Evolutionary conservation across 2,329 filamentous ascomycete species (phyloP).

Genomic region (Penicillium hordei): DNA sequence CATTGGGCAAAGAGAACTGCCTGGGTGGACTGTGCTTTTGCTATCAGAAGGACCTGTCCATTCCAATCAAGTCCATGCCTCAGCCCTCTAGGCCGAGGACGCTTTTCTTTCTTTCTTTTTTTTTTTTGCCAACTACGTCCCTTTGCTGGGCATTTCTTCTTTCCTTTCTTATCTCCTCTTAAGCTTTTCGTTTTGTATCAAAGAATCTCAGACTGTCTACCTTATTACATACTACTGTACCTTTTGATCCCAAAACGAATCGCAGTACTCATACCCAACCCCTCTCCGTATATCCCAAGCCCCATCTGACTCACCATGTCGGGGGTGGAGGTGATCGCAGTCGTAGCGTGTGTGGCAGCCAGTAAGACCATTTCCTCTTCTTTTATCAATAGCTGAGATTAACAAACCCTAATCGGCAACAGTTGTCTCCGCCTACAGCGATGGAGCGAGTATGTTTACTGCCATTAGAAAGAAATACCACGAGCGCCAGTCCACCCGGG

Average conservation of each 20-base stretch:
- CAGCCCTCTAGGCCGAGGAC: neutral
- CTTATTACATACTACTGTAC: neutral
- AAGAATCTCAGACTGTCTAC: neutral
- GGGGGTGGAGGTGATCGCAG: constrained; percentile 24
- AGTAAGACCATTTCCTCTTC: constrained; percentile 11
- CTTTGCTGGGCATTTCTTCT: neutral
- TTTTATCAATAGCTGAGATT: neutral
- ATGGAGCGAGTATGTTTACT: constrained; percentile 31
- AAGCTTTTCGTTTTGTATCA: neutral
- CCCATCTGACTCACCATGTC: constrained; percentile 12
- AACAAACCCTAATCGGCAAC: neutral
- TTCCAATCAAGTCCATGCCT: neutral
- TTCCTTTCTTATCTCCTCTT: neutral
- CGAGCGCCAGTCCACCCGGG: constrained; percentile 23
- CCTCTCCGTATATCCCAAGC: neutral
- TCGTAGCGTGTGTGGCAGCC: constrained; percentile 26
- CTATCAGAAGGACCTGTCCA: constrained; percentile 4
- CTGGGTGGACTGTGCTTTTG: constrained; percentile 5
- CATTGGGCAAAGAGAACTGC: neutral
- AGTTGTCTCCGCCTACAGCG: constrained; percentile 36
- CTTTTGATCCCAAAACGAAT: no score
- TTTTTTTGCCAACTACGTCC: neutral
- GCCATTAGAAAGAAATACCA: constrained; percentile 29
- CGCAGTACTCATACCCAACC: neutral
- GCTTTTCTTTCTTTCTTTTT: neutral